phyloP scores from a whole-genome alignment of 805 yeast species.

The Wickerhamiella allomyrinae region DNA sequence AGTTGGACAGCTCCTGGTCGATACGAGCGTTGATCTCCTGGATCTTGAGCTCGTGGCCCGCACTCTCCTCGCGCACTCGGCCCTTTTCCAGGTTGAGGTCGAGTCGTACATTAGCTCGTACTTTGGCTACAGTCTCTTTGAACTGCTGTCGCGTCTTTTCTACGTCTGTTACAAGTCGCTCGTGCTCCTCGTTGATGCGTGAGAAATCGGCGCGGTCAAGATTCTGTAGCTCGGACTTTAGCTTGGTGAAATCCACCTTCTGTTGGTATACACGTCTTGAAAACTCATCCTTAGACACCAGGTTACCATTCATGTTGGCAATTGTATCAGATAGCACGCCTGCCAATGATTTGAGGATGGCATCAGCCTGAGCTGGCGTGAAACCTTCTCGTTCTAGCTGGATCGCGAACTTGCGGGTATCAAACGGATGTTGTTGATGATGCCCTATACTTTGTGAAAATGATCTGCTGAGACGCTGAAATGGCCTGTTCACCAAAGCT shows the following conservation, averaged over 20 bases:
- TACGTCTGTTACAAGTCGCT: constrained; percentile 64
- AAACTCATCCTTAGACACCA: constrained; percentile 75
- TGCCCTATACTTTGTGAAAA: no score
- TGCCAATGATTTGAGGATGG: constrained; percentile 59
- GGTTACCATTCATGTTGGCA: constrained; percentile 52
- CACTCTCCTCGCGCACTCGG: constrained; percentile 83
- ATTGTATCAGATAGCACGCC: constrained; percentile 72
- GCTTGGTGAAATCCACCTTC: constrained; percentile 88
- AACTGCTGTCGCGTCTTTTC: constrained; percentile 75
- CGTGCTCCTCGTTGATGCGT: constrained; percentile 73
- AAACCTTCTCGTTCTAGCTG: constrained; percentile 59
- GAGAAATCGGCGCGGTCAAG: constrained; percentile 79
- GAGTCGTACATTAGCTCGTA: constrained; percentile 76
- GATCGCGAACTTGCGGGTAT: constrained; percentile 61
- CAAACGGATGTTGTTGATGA: constrained; percentile 37
- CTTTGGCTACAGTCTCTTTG: constrained; percentile 81
- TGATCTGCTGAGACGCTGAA: no score
- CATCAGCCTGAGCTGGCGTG: constrained; percentile 58
- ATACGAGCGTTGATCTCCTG: constrained; percentile 91
- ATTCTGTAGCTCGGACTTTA: constrained; percentile 80
- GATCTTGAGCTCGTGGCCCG: constrained; percentile 82
- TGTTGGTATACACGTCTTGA: constrained; percentile 85
- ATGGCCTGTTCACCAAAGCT: no score
- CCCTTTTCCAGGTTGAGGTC: constrained; percentile 92
- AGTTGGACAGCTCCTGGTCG: constrained; percentile 88